Evolutionary conservation across 495 filamentous ascomycete genomes (phyloP).

Genomic region (Evansstolkia leycettana): DNA sequence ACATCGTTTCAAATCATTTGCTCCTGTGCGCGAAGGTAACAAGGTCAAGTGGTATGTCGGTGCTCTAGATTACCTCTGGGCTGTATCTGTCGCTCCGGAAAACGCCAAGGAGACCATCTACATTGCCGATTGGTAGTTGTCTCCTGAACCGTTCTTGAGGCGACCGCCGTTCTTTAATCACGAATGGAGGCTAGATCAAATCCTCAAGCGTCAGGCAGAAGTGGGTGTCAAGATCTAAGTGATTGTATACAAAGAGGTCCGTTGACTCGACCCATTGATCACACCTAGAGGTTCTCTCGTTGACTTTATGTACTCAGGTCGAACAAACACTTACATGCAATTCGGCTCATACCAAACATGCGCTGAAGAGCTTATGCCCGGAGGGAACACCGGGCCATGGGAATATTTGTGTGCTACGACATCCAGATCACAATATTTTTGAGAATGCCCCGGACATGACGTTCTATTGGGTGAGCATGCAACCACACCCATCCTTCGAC

Average conservation of each 20-base stretch:
- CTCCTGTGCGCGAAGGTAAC: constrained; percentile 74
- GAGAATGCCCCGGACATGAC: constrained; percentile 95
- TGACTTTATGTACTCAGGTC: constrained; percentile 21
- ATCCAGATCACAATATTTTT: constrained; percentile 90
- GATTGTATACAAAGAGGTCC: constrained; percentile 82
- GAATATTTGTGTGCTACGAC: constrained; percentile 82
- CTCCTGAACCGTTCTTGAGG: constrained; percentile 82
- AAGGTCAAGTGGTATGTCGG: constrained; percentile 96
- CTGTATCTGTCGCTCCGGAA: constrained; percentile 78
- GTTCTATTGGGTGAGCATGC: constrained; percentile 63
- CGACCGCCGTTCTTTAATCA: constrained; percentile 69
- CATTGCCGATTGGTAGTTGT: constrained; percentile 95
- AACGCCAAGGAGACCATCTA: constrained; percentile 86
- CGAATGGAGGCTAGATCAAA: constrained; percentile 78
- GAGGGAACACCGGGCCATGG: constrained; percentile 66
- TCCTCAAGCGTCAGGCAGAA: constrained; percentile 80
- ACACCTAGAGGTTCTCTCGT: constrained; percentile 2
- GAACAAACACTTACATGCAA: constrained; percentile 82
- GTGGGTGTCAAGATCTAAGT: constrained; percentile 91
- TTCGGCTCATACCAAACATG: constrained; percentile 84
- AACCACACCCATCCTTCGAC: background rate
- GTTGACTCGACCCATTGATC: too few relatives aligned
- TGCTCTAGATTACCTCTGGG: constrained; percentile 84
- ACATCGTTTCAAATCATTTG: constrained; percentile 80
- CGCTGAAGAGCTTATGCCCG: constrained; percentile 67